Base-by-base conservation (phyloP, 352 stramenopile genomes). In the Phytophthora fragariae region DNA sequence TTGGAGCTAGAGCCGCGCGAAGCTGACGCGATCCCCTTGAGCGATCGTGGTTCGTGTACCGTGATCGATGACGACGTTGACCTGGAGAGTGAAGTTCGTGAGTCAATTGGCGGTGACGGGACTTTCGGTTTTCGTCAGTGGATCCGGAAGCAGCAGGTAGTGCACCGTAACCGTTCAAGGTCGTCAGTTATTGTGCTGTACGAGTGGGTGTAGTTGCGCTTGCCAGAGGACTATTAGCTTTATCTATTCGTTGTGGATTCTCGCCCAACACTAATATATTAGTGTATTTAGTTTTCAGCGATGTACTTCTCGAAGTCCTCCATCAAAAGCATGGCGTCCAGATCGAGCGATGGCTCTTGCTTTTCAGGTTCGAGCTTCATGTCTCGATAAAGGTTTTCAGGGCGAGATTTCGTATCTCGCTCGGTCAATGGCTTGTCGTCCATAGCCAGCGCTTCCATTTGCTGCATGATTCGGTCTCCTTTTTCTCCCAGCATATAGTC, bases 131-230 rank as follows among this genome's bases (percentile, higher is more conserved):
- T 94, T 46, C 85, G 89, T 15, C 87, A 94, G 63, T 94, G 87
- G 89, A 86, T 95, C 62, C 83, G 87, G 21, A 95, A 92, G 75
- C 89, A 94, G 56, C 90, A 93, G 64, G 84, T 95, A 2, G 88
- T 95, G 10, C 86, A 93, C 58, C 83, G 86, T 24, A 87, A 93
- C 70, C 86, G 88, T 7, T 93, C 88, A 2, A 79, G 86, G 11
- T 93, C 88, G 27, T 80, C 83, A 3, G 54, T 87, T 9, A 57
- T 77, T 46, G 71, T 78, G 29, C 70, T 77, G 58, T 92, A 92
- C 57, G 88, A 93, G 63, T 95, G 88, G 88, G 88, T 95, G 1
- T 94, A 89, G 68, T 65, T 58, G 44, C 41, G n/a, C n/a, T 19
- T 52, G 46, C 15, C n/a, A 24, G 46, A 44, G 8, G 37, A 44